Conservation (phyloP, 768 basidiomycete species). For the Amanita jacksonii region DNA sequence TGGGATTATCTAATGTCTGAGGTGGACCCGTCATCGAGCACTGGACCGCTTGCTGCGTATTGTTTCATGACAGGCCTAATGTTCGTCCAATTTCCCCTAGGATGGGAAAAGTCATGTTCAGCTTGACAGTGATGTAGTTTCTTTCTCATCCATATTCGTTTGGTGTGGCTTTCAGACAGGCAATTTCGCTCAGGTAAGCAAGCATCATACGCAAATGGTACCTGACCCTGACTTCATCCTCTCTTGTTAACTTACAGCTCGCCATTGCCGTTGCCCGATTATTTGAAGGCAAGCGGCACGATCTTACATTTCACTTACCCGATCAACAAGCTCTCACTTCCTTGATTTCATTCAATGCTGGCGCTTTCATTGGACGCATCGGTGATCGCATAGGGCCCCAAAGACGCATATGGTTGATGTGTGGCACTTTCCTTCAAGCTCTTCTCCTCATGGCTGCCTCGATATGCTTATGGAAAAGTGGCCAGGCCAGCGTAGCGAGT, state of each 20-base stretch:
- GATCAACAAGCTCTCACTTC: constrained; percentile 82
- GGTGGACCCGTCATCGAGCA: constrained; percentile 41
- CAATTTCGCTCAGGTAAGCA: constrained; percentile 54
- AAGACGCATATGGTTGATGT: constrained; percentile 65
- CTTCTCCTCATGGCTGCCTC: constrained; percentile 69
- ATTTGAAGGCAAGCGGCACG: constrained; percentile 44
- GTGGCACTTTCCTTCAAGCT: constrained; percentile 65
- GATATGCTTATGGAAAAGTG: constrained; percentile 62
- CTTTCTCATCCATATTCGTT: constrained; percentile 71
- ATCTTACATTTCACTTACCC: constrained; percentile 60
- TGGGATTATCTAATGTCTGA: constrained; percentile 33
- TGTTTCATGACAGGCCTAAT: constrained; percentile 79
- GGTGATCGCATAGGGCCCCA: constrained; percentile 74
- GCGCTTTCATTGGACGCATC: constrained; percentile 72
- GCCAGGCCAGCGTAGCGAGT: constrained; percentile 42
- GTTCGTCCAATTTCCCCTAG: constrained; percentile 26
- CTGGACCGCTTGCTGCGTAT: constrained; percentile 49
- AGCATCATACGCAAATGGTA: neutral
- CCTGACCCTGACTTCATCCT: neutral
- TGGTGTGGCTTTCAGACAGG: constrained; percentile 87
- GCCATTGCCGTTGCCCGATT: constrained; percentile 74
- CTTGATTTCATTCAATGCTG: constrained; percentile 65
- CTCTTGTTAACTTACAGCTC: constrained; percentile 33
- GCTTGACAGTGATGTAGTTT: constrained; percentile 50
- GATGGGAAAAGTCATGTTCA: neutral